Percentiles rank a stretch among this genome's conserved stretches.
Evolutionary conservation across 371 early-diverging fungal genomes (phyloP).

Genomic region (Mortierella polycephala): DNA sequence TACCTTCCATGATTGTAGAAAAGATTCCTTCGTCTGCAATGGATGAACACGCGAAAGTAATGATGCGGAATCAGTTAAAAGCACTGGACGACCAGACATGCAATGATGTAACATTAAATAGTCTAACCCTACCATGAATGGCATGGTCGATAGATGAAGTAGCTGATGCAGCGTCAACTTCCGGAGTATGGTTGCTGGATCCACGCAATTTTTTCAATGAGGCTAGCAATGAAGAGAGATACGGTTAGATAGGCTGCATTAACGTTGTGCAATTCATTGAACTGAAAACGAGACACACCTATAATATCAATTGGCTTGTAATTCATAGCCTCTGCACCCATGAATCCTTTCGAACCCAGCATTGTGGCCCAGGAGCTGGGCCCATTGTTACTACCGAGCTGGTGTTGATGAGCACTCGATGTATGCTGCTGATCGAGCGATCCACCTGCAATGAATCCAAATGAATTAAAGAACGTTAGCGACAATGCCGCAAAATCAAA

Average conservation of each 20-base stretch:
- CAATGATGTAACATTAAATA: background rate
- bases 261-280: too few relatives aligned
- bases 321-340: constrained; percentile 1
- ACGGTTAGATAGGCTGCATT: too few relatives aligned
- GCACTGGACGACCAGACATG: background rate
- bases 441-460: background rate
- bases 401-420: background rate
- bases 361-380: constrained; percentile 10
- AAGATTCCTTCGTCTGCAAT: constrained; percentile 9
- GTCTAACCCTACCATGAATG: background rate
- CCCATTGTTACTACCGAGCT: constrained; percentile 2
- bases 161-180: too few relatives aligned
- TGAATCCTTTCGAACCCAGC: constrained; percentile 11
- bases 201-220: too few relatives aligned
- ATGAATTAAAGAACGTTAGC: background rate
- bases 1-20: constrained; percentile 19
- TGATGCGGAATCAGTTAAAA: background rate
- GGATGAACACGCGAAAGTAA: background rate
- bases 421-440: too few relatives aligned
- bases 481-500: too few relatives aligned
- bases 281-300: too few relatives aligned
- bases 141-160: too few relatives aligned
- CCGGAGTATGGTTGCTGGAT: too few relatives aligned
- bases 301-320: constrained; percentile 17
- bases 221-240: too few relatives aligned